Evolutionary conservation across 768 basidiomycete species (phyloP).

Genomic region (Tylopilus felleus): DNA sequence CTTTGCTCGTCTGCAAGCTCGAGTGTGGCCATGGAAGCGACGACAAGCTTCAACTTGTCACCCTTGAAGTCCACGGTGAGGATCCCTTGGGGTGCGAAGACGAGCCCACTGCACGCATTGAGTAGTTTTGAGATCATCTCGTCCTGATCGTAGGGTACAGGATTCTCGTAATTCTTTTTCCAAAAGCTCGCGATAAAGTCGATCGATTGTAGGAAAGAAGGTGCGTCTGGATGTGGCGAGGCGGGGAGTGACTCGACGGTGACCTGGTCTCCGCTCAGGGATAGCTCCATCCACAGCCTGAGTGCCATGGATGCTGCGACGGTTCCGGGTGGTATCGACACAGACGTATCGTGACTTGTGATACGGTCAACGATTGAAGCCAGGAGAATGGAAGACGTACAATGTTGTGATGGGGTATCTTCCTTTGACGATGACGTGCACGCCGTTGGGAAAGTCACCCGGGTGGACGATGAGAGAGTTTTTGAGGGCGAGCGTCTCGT

Average conservation of each 20-base stretch:
- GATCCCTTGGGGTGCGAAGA: conserved; percentile 66
- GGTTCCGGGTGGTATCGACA: conserved; percentile 59
- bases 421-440: conserved; percentile 76
- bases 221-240: conserved; percentile 49
- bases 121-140: conserved; percentile 77
- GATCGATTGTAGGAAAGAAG: conserved; percentile 69
- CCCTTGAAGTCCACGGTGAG: conserved; percentile 89
- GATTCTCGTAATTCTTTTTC: conserved; percentile 48
- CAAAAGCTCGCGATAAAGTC: conserved; percentile 77
- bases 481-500: conserved; percentile 65
- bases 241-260: conserved; percentile 57
- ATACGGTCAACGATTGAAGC: conserved; percentile 28
- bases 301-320: conserved; percentile 78
- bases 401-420: conserved; percentile 67
- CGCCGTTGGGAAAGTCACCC: conserved; percentile 66
- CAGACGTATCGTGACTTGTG: conserved; percentile 73
- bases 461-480: conserved; percentile 83
- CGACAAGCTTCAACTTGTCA: conserved; percentile 68
- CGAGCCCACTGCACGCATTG: conserved; percentile 66
- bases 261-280: conserved; percentile 71
- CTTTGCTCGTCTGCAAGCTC: conserved; percentile 65
- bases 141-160: conserved; percentile 80
- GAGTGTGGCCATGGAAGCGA: conserved; percentile 57
- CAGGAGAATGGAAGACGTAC: conserved; percentile 41
- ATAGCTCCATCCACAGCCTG: conserved; percentile 88